Evolutionary conservation across 768 basidiomycete species (phyloP).

Genomic region (Collybia sp.): DNA sequence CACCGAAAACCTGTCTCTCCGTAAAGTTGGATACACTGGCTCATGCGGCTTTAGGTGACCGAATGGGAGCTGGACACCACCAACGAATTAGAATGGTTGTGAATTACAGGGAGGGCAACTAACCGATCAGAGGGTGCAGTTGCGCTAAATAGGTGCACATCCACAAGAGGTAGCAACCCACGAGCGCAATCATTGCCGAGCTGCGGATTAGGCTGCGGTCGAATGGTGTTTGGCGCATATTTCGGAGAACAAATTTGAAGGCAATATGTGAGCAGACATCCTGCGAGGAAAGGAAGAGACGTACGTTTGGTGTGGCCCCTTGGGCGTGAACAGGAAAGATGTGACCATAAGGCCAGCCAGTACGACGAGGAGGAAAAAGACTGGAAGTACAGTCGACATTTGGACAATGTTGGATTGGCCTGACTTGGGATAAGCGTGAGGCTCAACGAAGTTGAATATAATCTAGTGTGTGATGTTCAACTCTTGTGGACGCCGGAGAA

Average conservation of each 20-base stretch:
- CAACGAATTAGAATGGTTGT: background rate
- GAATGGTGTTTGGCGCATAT: slow-evolving; percentile 1
- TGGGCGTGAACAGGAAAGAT: slow-evolving; percentile 69
- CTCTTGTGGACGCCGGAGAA: background rate
- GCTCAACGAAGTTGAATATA: too few relatives aligned
- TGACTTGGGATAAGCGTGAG: background rate
- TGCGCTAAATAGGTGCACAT: slow-evolving; percentile 96
- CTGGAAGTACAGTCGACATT: slow-evolving; percentile 72
- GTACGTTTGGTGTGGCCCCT: slow-evolving; percentile 88
- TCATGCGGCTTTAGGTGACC: slow-evolving; percentile 2
- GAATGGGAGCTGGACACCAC: slow-evolving; percentile 1
- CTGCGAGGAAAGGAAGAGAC: slow-evolving; percentile 20
- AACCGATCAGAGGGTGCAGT: slow-evolving; percentile 85
- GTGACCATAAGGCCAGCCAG: slow-evolving; percentile 60
- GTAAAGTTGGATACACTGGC: background rate
- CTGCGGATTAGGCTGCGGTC: slow-evolving; percentile 76
- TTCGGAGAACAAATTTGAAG: background rate
- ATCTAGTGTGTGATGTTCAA: too few relatives aligned
- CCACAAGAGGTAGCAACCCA: slow-evolving; percentile 94
- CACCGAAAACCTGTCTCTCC: background rate
- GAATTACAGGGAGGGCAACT: slow-evolving; percentile 14
- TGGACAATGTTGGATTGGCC: slow-evolving; percentile 6
- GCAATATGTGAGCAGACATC: too few relatives aligned
- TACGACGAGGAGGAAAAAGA: slow-evolving; percentile 62
- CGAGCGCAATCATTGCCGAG: slow-evolving; percentile 68